Base-by-base conservation (phyloP, 2,329 filamentous ascomycete genomes). In the Ascosphaera acerosa region DNA sequence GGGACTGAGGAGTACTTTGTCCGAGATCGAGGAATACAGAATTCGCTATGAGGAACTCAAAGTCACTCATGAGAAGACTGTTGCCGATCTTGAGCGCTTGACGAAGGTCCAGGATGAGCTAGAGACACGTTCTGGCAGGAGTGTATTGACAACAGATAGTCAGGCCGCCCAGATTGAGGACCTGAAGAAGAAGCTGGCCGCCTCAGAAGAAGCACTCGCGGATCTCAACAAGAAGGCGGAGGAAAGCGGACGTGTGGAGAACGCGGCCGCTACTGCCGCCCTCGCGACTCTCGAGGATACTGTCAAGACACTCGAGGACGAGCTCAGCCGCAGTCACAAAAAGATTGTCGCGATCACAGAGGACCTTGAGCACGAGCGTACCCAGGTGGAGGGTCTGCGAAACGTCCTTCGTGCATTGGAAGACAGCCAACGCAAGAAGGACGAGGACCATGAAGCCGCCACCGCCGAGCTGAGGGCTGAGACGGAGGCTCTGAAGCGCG, bases 371-470 rank as follows among this genome's bases (percentile, higher is more conserved):
- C 34, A 35, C 10, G 36, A 37, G 32, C 36, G 36, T 18, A 33
- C 36, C 17, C 45, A 53, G 35, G 49, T 49, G 1, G 46, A 49
- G 27, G 42, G 43, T 6, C 41, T 57, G 6, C 48, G 53, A 32
- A 46, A 48, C 29, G 51, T 43, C 12, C 38, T 57, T 27, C 39
- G 45, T 30, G 40, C 47, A 4, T 41, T 52, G 5, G 50, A 55
- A 34, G 40, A 41, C n/a, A 45, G 52, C 37, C 39, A 40, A 10
- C 48, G 52, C 36, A 40, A 43, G n/a, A 54, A 49, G 36, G 47
- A 52, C 18, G 43, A 42, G 12, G 42, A 51, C 28, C 42, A 52
- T 30, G 46, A 50, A 5, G 43, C 36, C 20, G 42, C 45, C 18
- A 33, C 51, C 25, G 46, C 47, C 33, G 43, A 45, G 26, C 37